Base-by-base conservation (phyloP, 495 filamentous ascomycete genomes). In the Choiromyces venosus region DNA sequence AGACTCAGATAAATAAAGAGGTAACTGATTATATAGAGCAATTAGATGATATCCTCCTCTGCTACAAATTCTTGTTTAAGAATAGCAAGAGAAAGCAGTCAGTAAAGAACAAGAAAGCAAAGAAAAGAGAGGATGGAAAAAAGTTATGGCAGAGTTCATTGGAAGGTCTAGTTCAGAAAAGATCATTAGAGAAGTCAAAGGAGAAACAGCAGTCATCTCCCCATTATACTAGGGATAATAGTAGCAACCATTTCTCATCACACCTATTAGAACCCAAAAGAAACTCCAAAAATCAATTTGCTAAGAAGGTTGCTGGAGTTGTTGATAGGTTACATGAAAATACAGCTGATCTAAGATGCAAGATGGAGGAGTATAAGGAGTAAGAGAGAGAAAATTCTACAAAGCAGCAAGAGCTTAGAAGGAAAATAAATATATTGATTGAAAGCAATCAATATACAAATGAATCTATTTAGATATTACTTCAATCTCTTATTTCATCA, bases 281-380 rank as follows among this genome's bases (percentile, higher is more conserved):
- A n/a, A n/a, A n/a, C 40, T 16, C 40, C 1, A 72, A 72, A 29
- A 68, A 64, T 38, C 42, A 64, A 35, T 73, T 73, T 39, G 65
- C 35, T 16, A 68, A 64, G 6, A 39, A 73, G n/a, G 36, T 73
- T 37, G 40, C 37, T 3, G 33, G 35, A 3, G 71, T 68, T 18
- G 19, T 73, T 0, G 21, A 56, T 0, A 18, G 12, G 18, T 37
- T 73, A 33, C 21, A 37, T 4, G 21, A 73, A 18, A 56, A 73
- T 18, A 35, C 65, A n/a, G 42, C 29, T 10, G 65, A 56, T 12
- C 56, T 73, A 12, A 68, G 21, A 4, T 2, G 25, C 1, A 37
- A n/a, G 33, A 36, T 61, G 3, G 38, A 38, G 21, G 19, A 68
- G 2, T 38, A 56, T 35, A 36, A 68, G 29, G n/a, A n/a, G 25